Conservation (phyloP, 1,284 basidiomycete genomes). For the Blastosporella zonata region DNA sequence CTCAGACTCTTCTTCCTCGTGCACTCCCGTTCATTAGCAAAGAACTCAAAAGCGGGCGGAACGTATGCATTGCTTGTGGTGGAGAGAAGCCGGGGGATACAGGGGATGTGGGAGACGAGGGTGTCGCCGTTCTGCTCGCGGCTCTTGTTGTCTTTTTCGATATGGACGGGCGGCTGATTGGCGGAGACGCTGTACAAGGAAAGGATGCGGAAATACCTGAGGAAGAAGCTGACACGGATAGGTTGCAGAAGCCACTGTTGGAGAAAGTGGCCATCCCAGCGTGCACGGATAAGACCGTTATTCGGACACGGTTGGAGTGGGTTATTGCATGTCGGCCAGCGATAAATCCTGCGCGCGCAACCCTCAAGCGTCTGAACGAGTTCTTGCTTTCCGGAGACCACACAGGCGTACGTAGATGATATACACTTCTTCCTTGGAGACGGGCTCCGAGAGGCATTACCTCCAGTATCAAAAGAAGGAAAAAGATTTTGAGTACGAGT, state of each 20-base stretch:
- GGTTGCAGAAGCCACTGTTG: background rate
- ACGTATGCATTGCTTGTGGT: conserved; percentile 42
- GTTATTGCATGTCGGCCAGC: conserved; percentile 68
- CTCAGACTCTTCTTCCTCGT: conserved; percentile 10
- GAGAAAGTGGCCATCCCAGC: conserved; percentile 1
- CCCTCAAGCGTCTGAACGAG: conserved; percentile 78
- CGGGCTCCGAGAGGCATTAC: no score
- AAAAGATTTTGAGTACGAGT: no score
- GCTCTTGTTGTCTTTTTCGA: conserved; percentile 60
- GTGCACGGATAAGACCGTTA: conserved; percentile 48
- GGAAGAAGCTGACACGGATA: conserved; percentile 5
- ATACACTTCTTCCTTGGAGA: no score
- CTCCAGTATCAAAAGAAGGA: no score
- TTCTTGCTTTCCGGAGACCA: conserved; percentile 45
- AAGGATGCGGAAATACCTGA: background rate
- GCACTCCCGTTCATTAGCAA: conserved; percentile 14
- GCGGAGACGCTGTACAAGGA: background rate
- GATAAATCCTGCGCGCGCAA: conserved; percentile 73
- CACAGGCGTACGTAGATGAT: background rate
- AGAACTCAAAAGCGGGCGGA: conserved; percentile 27
- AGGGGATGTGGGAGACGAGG: conserved; percentile 35
- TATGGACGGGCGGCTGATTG: conserved; percentile 38
- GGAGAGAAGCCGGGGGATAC: conserved; percentile 27
- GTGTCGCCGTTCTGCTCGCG: conserved; percentile 13
- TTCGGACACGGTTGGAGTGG: conserved; percentile 76